Base-by-base conservation (phyloP, 495 filamentous ascomycete species). In the Cryomyces minteri region DNA sequence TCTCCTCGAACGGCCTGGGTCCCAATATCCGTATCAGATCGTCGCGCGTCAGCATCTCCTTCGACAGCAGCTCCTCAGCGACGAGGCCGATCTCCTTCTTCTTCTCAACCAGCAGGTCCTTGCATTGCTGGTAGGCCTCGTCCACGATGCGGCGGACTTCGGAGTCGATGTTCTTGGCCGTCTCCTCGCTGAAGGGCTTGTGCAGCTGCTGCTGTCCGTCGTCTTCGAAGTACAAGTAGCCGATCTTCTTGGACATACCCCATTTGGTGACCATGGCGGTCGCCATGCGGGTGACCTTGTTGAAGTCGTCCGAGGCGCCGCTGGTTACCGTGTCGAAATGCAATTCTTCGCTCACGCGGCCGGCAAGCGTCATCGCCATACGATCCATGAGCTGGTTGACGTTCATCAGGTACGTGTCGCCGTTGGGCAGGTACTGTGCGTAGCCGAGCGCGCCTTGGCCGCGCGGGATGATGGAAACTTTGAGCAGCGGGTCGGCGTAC, bases 291-390 rank as follows among this genome's bases (percentile, higher is more conserved):
- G 92, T 96, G 30, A 95, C 92, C 64, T 98, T 98, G 64, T 94
- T 93, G 72, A 98, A 98, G 58, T 98, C 90, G 60, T 98, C 90
- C 36, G 76, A 82, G 14, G 90, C 90, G 40, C 90, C 90, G 48
- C 79, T 84, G 5, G 92, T 98, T 25, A 98, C 88, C 7, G 84
- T 94, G 28, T 88, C 80, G 62, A 96, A 98, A 63, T 96, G 86
- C 4, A 98, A 58, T 62, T 98, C 90, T 63, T 98, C 90, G 34
- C 80, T 87, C 37, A 98, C 82, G 50, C 90, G 80, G 4, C 90
- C 90, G 53, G 83, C 90, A 36, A 98, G 76, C 12, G 90, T 94
- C 90, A 98, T 98, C 49, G 92, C 90, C 92, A 98, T 98, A 48
- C 92, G 85, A 62, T 98, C 90, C 88, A 95, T 95, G 29, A 98